Percentiles rank a stretch among this genome's conserved stretches.
phyloP scores from a whole-genome alignment of 2,329 filamentous ascomycete genomes.

The Trichoderma sp. region DNA sequence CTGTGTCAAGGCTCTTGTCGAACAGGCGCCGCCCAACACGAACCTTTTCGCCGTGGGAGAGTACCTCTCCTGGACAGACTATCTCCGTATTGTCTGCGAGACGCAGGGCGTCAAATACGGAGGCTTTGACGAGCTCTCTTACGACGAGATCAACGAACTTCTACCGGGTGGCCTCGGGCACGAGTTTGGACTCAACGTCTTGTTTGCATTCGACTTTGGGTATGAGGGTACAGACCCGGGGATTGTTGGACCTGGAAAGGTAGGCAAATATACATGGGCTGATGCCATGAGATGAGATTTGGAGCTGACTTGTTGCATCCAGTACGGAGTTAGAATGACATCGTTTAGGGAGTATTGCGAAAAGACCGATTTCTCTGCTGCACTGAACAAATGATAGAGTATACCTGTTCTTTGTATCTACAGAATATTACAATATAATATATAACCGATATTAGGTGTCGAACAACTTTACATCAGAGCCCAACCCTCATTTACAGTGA shows the following conservation, averaged over 20 bases:
- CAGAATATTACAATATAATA: not conserved
- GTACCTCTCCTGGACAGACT: constrained; percentile 20
- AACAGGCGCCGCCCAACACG: constrained; percentile 14
- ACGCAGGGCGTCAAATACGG: constrained; percentile 23
- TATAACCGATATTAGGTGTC: not conserved
- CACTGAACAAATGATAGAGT: not conserved
- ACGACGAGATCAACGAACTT: constrained; percentile 21
- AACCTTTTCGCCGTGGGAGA: constrained; percentile 23
- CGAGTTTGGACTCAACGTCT: constrained; percentile 22
- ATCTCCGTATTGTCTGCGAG: constrained; percentile 20
- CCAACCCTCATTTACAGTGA: not conserved
- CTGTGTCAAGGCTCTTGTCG: constrained; percentile 21
- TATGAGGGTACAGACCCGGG: constrained; percentile 22
- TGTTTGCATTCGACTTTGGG: constrained; percentile 24
- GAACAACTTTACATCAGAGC: not conserved
- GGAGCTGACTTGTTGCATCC: not conserved
- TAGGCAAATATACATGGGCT: not conserved
- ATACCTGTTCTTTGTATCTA: not conserved
- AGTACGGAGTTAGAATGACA: not conserved
- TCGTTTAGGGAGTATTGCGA: constrained; percentile 7
- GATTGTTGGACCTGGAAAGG: constrained; percentile 21
- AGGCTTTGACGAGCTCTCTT: constrained; percentile 23
- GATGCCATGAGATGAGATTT: no score
- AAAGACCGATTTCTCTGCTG: not conserved
- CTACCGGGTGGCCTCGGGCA: constrained; percentile 22